Conservation (phyloP, 345 rosid genomes). For the Boechera retrofracta region DNA sequence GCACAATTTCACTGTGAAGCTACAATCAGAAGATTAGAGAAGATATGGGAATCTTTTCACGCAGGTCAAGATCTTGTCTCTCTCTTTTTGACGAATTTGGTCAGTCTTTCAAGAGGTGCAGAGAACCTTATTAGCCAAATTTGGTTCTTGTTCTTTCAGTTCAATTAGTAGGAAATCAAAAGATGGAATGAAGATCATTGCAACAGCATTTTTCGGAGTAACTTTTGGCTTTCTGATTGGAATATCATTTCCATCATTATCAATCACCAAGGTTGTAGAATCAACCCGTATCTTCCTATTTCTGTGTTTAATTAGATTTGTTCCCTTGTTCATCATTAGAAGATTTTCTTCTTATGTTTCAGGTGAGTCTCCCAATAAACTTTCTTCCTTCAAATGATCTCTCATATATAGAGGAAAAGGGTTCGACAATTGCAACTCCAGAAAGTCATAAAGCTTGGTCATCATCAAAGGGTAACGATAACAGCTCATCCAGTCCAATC, state of each 20-base stretch:
- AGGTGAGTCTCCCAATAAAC: constrained; percentile 69
- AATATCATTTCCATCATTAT: constrained; percentile 71
- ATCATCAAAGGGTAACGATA: constrained; percentile 46
- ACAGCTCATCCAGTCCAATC: constrained; percentile 42
- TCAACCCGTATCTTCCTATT: constrained; percentile 2
- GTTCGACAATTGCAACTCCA: constrained; percentile 50
- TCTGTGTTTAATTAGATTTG: constrained; percentile 15
- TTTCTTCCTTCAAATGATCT: constrained; percentile 58
- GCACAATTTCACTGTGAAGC: constrained; percentile 31
- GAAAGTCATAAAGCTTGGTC: constrained; percentile 48
- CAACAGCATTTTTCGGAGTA: constrained; percentile 70
- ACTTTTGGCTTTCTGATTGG: constrained; percentile 82
- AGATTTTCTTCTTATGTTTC: constrained; percentile 29
- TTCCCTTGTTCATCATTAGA: constrained; percentile 2
- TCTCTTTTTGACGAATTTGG: constrained; percentile 11
- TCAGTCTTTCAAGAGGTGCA: not conserved
- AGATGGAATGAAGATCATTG: constrained; percentile 73
- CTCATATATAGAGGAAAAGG: constrained; percentile 53
- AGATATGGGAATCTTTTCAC: constrained; percentile 64
- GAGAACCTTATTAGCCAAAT: constrained; percentile 17
- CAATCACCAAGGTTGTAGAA: constrained; percentile 68
- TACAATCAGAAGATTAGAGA: constrained; percentile 27
- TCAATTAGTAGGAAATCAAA: constrained; percentile 60
- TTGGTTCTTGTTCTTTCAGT: constrained; percentile 51
- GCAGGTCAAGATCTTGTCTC: constrained; percentile 57